phyloP scores from a whole-genome alignment of 179 eudicot genomes.

The Beta macrorhiza region DNA sequence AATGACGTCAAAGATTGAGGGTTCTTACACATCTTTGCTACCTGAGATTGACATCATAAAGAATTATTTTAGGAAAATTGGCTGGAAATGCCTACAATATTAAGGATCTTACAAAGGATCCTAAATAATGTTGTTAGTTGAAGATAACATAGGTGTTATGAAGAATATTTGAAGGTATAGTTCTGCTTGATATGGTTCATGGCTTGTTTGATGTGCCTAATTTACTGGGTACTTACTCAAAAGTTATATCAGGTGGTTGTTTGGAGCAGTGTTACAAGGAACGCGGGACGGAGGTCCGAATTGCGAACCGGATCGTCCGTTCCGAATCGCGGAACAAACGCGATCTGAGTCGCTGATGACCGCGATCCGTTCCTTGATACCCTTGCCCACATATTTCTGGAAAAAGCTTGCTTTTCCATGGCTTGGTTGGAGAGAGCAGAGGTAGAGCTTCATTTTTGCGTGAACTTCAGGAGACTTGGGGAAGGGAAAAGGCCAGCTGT shows the following conservation, averaged over 20 bases:
- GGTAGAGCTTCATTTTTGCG: too few relatives aligned
- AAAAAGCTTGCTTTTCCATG: too few relatives aligned
- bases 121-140: neutral
- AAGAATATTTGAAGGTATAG: neutral
- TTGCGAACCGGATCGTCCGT: too few relatives aligned
- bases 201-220: neutral
- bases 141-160: neutral
- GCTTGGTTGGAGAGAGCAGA: too few relatives aligned
- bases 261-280: neutral
- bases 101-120: neutral
- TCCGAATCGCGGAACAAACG: too few relatives aligned
- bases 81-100: neutral
- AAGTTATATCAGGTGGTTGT: neutral
- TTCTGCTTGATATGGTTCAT: neutral
- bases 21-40: neutral
- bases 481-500: too few relatives aligned
- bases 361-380: too few relatives aligned
- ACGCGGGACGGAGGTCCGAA: too few relatives aligned
- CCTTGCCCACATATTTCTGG: too few relatives aligned
- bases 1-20: neutral
- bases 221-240: neutral
- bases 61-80: too few relatives aligned
- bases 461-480: too few relatives aligned
- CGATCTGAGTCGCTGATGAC: too few relatives aligned
- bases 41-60: neutral